Evolutionary conservation across 805 yeast species (phyloP).

Genomic region (Saccharomycopsis vini): DNA sequence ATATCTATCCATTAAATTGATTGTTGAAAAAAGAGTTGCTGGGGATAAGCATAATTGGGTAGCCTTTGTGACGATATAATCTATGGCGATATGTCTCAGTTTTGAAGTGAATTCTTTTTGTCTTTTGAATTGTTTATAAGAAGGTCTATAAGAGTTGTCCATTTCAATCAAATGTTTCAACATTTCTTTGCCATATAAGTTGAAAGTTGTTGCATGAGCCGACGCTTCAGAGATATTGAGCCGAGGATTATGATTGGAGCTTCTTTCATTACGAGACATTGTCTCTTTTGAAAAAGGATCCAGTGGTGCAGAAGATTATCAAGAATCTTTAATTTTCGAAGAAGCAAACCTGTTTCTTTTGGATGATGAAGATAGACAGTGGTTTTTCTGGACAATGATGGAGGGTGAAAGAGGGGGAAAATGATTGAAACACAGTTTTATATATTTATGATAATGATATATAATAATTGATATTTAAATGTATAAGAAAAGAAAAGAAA

Average conservation of each 20-base stretch:
- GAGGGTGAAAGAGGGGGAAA: too few species aligned
- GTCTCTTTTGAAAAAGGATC: too few species aligned
- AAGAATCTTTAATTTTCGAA: too few species aligned
- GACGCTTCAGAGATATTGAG: conserved; percentile 5
- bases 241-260: too few species aligned
- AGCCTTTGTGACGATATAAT: conserved; percentile 9
- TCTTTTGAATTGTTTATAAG: conserved; percentile 4
- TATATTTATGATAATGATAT: too few species aligned
- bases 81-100: conserved; percentile 7
- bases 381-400: too few species aligned
- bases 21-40: conserved; percentile 4
- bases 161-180: not conserved
- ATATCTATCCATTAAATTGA: conserved; percentile 32
- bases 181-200: conserved; percentile 12
- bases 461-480: not conserved
- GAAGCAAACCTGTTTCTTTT: too few species aligned
- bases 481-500: not conserved
- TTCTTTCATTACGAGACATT: too few species aligned
- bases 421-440: too few species aligned
- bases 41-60: not conserved
- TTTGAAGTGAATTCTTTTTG: conserved; percentile 12
- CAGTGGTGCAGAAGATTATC: too few species aligned
- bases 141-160: conserved; percentile 6
- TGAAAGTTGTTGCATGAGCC: conserved; percentile 9
- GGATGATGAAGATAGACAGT: too few species aligned